These are phyloP conservation scores for Aspergillus affinis DNA, from an alignment of 495 filamentous ascomycete species.

Conservation along the genomic window DNA sequence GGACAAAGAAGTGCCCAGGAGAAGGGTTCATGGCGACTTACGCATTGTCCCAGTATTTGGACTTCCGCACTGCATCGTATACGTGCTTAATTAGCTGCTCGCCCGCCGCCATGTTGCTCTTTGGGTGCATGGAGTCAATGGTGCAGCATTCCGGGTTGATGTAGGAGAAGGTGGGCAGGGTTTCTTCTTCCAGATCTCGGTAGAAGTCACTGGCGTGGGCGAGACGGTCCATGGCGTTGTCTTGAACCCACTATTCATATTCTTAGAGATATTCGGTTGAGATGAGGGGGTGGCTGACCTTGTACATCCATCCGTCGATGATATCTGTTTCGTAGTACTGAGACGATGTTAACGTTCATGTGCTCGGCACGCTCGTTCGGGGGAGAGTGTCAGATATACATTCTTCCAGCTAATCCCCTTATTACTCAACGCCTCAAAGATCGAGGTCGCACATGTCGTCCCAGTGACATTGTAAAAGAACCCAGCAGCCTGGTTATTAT, in stretches of 20 bases:
- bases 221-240: conserved; percentile 40
- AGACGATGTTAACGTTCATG: conserved; percentile 3
- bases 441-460: conserved; percentile 37
- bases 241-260: conserved; percentile 32
- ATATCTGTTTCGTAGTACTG: conserved; percentile 47
- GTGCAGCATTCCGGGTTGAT: conserved; percentile 51
- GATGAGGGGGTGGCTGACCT: conserved; percentile 19
- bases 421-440: conserved; percentile 36
- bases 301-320: conserved; percentile 40
- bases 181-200: conserved; percentile 44
- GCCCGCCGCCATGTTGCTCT: conserved; percentile 41
- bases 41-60: conserved; percentile 46
- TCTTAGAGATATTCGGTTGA: conserved; percentile 2
- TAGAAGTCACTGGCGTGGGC: conserved; percentile 43
- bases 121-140: conserved; percentile 47
- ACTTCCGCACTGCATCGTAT: conserved; percentile 45
- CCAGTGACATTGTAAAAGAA: conserved; percentile 37
- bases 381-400: conserved; percentile 14
- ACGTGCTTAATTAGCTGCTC: conserved; percentile 50
- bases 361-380: not conserved
- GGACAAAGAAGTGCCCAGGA: not conserved
- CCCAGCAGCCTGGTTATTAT: conserved; percentile 32
- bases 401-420: conserved; percentile 40
- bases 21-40: conserved; percentile 17
- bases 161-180: conserved; percentile 44